Percentiles rank a stretch among this genome's conserved stretches.
Conservation (phyloP, 148 eudicot species). For the Chenopodium quinoa region DNA sequence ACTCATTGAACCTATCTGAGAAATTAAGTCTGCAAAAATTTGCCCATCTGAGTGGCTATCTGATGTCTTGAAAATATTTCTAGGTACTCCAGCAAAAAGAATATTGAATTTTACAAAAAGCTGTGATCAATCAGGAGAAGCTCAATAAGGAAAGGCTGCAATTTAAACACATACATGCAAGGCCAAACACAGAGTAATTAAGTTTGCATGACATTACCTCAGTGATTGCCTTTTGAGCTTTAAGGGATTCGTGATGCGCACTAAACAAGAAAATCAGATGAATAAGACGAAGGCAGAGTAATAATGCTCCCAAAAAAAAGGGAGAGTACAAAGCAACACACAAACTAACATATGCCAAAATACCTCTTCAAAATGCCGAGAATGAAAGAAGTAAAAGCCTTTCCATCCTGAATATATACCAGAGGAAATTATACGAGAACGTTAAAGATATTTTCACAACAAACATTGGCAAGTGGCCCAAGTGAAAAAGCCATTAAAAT, state of each 20-base stretch:
- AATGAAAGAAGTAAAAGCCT: conserved; percentile 76
- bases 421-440: conserved; percentile 8
- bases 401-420: conserved; percentile 55
- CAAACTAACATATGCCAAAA: conserved; percentile 6
- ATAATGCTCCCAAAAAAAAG: neutral
- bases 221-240: conserved; percentile 94
- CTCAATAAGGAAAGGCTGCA: conserved; percentile 5
- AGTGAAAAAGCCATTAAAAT: neutral
- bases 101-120: conserved; percentile 96
- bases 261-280: conserved; percentile 37
- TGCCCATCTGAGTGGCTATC: conserved; percentile 51
- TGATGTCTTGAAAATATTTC: conserved; percentile 56
- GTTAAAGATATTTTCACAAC: neutral
- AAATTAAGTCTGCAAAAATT: conserved; percentile 70
- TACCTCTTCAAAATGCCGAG: conserved; percentile 85
- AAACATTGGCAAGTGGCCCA: neutral
- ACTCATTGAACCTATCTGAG: conserved; percentile 85
- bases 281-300: neutral
- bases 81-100: conserved; percentile 75
- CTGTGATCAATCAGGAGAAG: conserved; percentile 42
- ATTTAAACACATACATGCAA: neutral
- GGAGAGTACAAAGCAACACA: conserved; percentile 9
- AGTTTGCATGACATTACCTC: conserved; percentile 54
- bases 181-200: conserved; percentile 1
- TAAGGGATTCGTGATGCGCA: conserved; percentile 89